Evolutionary conservation across 805 yeast species (phyloP), one percentile per base, ranked within the genome.

Genomic region (Cephaloascus fragrans): DNA sequence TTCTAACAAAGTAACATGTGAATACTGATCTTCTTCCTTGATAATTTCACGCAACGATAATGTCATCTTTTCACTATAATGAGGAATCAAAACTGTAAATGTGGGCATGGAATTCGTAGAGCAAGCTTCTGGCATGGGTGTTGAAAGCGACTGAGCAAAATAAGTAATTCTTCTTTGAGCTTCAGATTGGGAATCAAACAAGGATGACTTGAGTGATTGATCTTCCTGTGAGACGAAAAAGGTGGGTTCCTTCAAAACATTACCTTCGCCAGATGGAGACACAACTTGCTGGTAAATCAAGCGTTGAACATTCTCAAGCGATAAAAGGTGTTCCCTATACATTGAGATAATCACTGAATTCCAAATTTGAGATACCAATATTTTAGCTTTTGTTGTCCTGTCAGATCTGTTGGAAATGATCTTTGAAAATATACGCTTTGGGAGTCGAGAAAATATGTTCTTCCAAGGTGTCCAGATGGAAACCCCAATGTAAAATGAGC

Each of bases 401-500:
- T 60, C 59, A 19, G 65, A 52, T 48, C 47, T 52, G 9, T 75
- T 66, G 3, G 73, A 70, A 10, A 86, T 58, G 2, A 87, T 64
- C 48, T 86, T 85, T 9, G 90, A 74, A 47, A 71, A 72, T 3
- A 86, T 82, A 46, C 95, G 67, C 48, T 80, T 78, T 1, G 95
- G 95, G 20, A 87, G 59, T 37, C 88, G 64, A 3, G 86, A 73
- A 52, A 81, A 85, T 23, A 82, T 74, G 49, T 83, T 84, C 53
- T 84, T 74, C 95, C 95, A 85, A 0, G 95, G 95, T 2, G 93
- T 83, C 82, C 90, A 80, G 9, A 85, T 77, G 0, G 94, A 83
- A 4, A 83, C 79, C 1, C 95, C 95, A 44, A 80, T 67, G 33
- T 80, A 76, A 45, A 80, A 69, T 0, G 93, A 81, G 4, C 84